phyloP scores from a whole-genome alignment of 2,329 filamentous ascomycete genomes.

The Bipolaris oryzae region DNA sequence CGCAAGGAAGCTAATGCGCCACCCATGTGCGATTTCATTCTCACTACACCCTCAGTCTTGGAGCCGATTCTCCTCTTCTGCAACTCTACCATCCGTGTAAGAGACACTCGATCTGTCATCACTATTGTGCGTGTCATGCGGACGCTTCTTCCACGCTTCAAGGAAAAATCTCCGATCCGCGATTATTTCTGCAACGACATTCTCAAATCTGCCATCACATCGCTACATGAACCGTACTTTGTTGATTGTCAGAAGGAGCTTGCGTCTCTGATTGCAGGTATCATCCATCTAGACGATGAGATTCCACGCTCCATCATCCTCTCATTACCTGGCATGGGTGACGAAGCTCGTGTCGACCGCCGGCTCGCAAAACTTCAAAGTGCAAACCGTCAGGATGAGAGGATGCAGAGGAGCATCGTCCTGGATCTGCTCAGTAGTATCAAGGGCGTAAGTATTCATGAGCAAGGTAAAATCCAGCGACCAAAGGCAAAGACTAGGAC shows the following conservation, averaged over 20 bases:
- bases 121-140: constrained; percentile 87
- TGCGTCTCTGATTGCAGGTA: constrained; percentile 82
- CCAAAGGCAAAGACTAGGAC: constrained; percentile 39
- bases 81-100: constrained; percentile 86
- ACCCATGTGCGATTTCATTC: constrained; percentile 79
- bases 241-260: constrained; percentile 95
- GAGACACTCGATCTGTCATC: constrained; percentile 85
- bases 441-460: constrained; percentile 88
- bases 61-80: constrained; percentile 91
- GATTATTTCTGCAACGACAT: constrained; percentile 91
- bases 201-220: constrained; percentile 86
- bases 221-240: constrained; percentile 93
- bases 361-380: constrained; percentile 51
- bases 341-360: constrained; percentile 65
- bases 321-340: constrained; percentile 76
- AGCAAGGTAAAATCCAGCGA: constrained; percentile 79
- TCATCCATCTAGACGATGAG: constrained; percentile 75
- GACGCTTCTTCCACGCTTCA: constrained; percentile 81
- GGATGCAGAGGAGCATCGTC: constrained; percentile 80
- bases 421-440: constrained; percentile 85
- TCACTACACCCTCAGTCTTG: constrained; percentile 77
- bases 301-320: constrained; percentile 79
- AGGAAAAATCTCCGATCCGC: constrained; percentile 64
- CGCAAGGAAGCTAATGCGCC: constrained; percentile 55
- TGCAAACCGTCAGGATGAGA: constrained; percentile 61